Percentiles rank a stretch among this genome's conserved stretches.
These are phyloP conservation scores for Fagopyrum homotropicum DNA, from an alignment of 148 eudicot genomes.

Conservation along the genomic window DNA sequence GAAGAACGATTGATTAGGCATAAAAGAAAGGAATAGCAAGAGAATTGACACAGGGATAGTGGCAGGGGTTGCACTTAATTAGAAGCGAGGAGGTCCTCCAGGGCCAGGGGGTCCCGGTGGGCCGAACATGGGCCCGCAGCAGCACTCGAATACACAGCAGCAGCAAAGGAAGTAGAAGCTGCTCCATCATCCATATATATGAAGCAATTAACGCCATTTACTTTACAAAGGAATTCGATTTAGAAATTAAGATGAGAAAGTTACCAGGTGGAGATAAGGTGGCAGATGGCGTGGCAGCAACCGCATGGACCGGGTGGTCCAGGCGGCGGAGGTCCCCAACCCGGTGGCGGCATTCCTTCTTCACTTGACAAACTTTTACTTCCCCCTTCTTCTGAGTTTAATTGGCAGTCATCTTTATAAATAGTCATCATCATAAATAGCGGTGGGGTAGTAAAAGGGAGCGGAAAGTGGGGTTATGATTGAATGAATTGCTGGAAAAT, in stretches of 20 bases:
- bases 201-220: background rate
- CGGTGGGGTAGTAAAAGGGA: too few species aligned
- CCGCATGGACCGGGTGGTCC: slow-evolving; percentile 10
- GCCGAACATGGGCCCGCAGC: slow-evolving; percentile 26
- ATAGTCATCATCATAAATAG: too few species aligned
- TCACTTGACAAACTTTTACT: too few species aligned
- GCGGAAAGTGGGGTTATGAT: too few species aligned
- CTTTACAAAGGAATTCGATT: background rate
- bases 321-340: slow-evolving; percentile 12
- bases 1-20: too few species aligned
- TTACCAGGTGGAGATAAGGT: slow-evolving; percentile 5
- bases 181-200: background rate
- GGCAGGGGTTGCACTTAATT: background rate
- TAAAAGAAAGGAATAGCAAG: too few species aligned
- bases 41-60: background rate
- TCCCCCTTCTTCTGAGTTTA: too few species aligned
- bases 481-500: too few species aligned
- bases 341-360: slow-evolving; percentile 10
- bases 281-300: background rate
- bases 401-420: too few species aligned
- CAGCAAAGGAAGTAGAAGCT: slow-evolving; percentile 24
- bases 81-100: slow-evolving; percentile 11
- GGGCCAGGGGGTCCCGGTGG: background rate
- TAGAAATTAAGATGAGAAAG: background rate
- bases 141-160: slow-evolving; percentile 23